Base-by-base conservation (phyloP, 2,329 filamentous ascomycete species). In the Fonsecaea pugnacius region DNA sequence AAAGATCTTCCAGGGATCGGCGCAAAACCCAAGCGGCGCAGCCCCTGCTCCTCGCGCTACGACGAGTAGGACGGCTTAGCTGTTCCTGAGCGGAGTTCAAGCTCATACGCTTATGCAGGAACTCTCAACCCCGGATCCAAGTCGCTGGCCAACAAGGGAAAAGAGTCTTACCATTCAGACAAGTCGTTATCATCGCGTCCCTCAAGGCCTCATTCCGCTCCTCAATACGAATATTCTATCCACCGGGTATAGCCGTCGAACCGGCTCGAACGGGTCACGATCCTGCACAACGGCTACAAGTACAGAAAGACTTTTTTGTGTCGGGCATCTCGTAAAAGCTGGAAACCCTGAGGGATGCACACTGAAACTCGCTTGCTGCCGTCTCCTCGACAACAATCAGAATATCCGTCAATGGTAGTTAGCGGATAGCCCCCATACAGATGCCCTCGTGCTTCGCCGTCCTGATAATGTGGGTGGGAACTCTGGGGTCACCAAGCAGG, bases 81-180 rank as follows among this genome's bases (percentile, higher is more conserved):
- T 48, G 40, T 56, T 64, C 33, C 18, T 32, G 30, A 35, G 46
- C 52, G 48, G 38, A 33, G 48, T n/a, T 57, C 14, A 61, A 36
- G 56, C 52, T 50, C n/a, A 9, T 63, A 48, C 63, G 66, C 66
- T 67, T 65, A 65, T 65, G 66, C 66, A 67, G 66, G 66, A 65
- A 65, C 66, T 58, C 55, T 50, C 43, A 32, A 52, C 36, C 50
- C 40, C 30, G 24, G 43, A 52, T 51, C 64, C 51, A 58, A 24
- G 38, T 59, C 46, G 64, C 48, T 61, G 58, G 60, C 61, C 16
- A 53, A 35, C 35, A 21, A n/a, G 21, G 27, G 52, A 38, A 21
- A 58, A 32, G 38, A 66, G 46, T 32, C 50, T 60, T 58, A 38
- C 56, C 43, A 56, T 62, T 58, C 59, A 55, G 53, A 58, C 58